These are phyloP conservation scores for Leishmania turanica DNA, from an alignment of 208 protist species.

Conservation along the genomic window DNA sequence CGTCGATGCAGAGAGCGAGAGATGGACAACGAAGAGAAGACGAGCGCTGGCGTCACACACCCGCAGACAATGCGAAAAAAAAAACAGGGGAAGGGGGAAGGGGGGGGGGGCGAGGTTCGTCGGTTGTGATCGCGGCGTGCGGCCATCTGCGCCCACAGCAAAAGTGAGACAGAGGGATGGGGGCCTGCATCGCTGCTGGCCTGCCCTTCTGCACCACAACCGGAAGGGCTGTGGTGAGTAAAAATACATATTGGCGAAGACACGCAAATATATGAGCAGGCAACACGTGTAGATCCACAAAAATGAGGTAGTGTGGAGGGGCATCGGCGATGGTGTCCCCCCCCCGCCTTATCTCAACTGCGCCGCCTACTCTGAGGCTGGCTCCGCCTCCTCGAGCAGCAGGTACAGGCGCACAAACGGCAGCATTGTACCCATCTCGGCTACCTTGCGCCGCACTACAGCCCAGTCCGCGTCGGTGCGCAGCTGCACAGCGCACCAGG, in stretches of 20 bases:
- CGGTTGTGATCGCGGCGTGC: background rate
- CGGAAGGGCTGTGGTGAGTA: background rate
- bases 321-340: background rate
- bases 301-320: background rate
- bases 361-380: background rate
- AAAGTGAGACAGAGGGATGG: background rate
- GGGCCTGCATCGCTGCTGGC: background rate
- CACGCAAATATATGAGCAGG: background rate
- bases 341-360: background rate
- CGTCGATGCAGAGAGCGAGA: too few relatives aligned
- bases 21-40: background rate
- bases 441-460: constrained; percentile 30
- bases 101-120: background rate
- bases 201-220: background rate
- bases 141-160: background rate
- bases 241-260: background rate
- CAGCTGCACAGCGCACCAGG: constrained; percentile 29
- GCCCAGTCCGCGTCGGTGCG: constrained; percentile 47
- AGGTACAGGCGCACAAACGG: constrained; percentile 60
- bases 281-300: background rate
- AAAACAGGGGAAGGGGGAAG: background rate
- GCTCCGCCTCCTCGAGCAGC: constrained; percentile 33
- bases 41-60: background rate
- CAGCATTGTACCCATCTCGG: constrained; percentile 21
- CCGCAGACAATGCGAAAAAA: background rate